These are phyloP conservation scores for Globisporangium acanthophoron DNA, from an alignment of 352 stramenopile species.

Conservation along the genomic window DNA sequence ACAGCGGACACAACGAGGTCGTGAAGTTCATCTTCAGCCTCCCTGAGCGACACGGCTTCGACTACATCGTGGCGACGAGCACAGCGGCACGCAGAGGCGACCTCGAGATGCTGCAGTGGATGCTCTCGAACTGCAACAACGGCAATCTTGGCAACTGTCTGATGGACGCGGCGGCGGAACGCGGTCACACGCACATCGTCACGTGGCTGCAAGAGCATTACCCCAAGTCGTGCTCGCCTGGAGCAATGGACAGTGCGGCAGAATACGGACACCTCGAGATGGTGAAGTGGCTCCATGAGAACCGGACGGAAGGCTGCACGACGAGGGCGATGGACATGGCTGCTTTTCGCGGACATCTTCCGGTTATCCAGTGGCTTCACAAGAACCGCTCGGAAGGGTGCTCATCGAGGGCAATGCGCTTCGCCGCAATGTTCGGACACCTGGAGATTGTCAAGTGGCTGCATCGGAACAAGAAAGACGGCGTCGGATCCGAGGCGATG, in stretches of 20 bases:
- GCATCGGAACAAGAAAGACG: background rate
- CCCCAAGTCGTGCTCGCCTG: background rate
- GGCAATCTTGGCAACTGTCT: background rate
- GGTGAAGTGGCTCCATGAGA: background rate
- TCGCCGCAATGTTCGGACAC: background rate
- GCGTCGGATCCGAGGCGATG: background rate
- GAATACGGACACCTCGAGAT: background rate
- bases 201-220: background rate
- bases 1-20: background rate
- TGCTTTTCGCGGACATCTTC: background rate
- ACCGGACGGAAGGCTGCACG: constrained; percentile 1
- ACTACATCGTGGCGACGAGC: constrained; percentile 15
- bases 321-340: background rate
- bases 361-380: background rate
- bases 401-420: background rate
- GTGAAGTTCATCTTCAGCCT: background rate
- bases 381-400: background rate
- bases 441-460: background rate
- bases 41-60: background rate
- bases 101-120: constrained; percentile 22
- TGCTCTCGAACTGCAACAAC: constrained; percentile 14
- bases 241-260: constrained; percentile 13
- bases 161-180: background rate
- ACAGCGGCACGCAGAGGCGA: constrained; percentile 16
- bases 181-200: background rate